phyloP scores from a whole-genome alignment of 768 basidiomycete species.

The Leccinum olivaceopallidum region DNA sequence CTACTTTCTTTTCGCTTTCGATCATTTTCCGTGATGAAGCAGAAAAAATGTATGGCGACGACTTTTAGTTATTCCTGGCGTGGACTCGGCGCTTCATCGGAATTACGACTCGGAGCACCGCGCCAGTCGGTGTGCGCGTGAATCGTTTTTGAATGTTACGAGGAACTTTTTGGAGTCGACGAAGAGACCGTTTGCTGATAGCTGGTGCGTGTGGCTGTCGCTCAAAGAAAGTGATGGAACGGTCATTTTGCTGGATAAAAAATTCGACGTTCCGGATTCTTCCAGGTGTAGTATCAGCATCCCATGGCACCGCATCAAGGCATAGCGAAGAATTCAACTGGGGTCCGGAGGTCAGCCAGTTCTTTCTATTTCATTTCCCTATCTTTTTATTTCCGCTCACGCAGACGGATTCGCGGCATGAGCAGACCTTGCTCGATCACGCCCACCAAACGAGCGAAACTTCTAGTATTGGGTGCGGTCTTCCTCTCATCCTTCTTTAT shows the following conservation, averaged over 20 bases:
- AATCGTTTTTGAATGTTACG: slow-evolving; percentile 55
- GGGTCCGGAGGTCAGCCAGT: too few species aligned
- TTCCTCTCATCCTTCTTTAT: too few species aligned
- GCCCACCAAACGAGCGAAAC: too few species aligned
- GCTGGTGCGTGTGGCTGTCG: slow-evolving; percentile 73
- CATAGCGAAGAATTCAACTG: too few species aligned
- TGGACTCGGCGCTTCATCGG: slow-evolving; percentile 40
- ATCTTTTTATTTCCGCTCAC: too few species aligned
- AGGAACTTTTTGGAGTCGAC: slow-evolving; percentile 41
- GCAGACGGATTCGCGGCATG: too few species aligned
- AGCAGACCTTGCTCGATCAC: too few species aligned
- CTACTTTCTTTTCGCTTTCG: background rate
- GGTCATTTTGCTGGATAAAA: slow-evolving; percentile 77
- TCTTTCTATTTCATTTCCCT: too few species aligned
- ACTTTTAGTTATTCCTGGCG: slow-evolving; percentile 62
- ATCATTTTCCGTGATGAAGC: slow-evolving; percentile 6
- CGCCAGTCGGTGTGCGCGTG: slow-evolving; percentile 70
- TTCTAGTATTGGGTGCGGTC: too few species aligned
- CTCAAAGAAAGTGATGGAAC: slow-evolving; percentile 75
- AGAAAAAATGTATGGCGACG: background rate
- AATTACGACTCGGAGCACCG: slow-evolving; percentile 61
- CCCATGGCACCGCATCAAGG: too few species aligned
- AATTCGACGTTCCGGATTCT: slow-evolving; percentile 67
- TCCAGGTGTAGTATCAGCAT: slow-evolving; percentile 49
- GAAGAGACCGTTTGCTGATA: slow-evolving; percentile 28